Evolutionary conservation across 768 basidiomycete species (phyloP).

Genomic region (Xanthoconium purpureum): DNA sequence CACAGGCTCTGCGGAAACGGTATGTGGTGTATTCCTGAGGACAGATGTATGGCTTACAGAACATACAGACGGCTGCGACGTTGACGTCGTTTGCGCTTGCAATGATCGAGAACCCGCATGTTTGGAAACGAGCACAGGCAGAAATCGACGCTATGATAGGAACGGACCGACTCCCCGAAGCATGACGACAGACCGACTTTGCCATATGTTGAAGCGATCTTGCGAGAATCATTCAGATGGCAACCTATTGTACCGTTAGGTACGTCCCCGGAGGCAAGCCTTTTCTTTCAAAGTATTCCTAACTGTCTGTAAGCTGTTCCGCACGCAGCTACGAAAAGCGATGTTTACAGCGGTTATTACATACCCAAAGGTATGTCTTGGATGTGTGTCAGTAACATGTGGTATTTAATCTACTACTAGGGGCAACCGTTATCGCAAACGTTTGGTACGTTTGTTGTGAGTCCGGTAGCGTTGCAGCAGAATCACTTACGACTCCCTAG

Average conservation of each 20-base stretch:
- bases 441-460: not conserved
- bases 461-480: not conserved
- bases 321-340: not conserved
- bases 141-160: not conserved
- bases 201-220: not conserved
- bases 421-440: not conserved
- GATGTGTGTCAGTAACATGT: not conserved
- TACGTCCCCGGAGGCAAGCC: not conserved
- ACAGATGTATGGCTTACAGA: not conserved
- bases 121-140: not conserved
- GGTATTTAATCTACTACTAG: not conserved
- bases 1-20: not conserved
- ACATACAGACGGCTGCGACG: not conserved
- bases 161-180: not conserved
- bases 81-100: not conserved
- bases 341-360: not conserved
- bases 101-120: not conserved
- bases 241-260: not conserved
- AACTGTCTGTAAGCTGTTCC: not conserved
- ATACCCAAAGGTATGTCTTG: not conserved
- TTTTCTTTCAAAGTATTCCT: not conserved
- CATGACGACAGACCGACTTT: not conserved
- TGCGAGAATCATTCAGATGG: not conserved
- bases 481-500: not conserved
- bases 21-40: not conserved